phyloP scores from a whole-genome alignment of 148 eudicot genomes.

The Rhododendron ferrugineum region DNA sequence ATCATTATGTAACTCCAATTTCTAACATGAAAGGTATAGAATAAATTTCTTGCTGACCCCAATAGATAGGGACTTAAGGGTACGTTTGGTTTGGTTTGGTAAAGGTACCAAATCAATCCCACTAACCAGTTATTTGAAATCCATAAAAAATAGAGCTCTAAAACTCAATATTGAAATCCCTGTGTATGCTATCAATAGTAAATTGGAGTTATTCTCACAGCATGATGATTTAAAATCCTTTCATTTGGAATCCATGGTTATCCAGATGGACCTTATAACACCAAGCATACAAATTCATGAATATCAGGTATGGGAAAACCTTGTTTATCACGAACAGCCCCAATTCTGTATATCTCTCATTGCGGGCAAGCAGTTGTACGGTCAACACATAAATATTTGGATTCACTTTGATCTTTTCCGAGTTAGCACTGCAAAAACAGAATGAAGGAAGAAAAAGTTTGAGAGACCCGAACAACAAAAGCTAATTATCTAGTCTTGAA shows the following conservation, averaged over 20 bases:
- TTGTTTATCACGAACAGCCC: conserved; percentile 74
- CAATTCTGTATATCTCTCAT: conserved; percentile 69
- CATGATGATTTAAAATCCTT: background rate
- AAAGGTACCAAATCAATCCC: background rate
- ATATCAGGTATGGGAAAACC: conserved; percentile 32
- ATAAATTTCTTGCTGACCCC: background rate
- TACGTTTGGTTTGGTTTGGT: background rate
- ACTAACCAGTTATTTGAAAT: background rate
- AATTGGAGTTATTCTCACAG: background rate
- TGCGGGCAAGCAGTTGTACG: conserved; percentile 66
- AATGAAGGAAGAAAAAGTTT: conserved; percentile 3
- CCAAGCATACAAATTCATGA: conserved; percentile 6
- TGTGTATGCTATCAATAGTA: background rate
- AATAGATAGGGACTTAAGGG: background rate
- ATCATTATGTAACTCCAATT: background rate
- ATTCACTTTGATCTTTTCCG: conserved; percentile 64
- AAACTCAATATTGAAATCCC: background rate
- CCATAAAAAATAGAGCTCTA: background rate
- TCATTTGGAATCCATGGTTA: background rate
- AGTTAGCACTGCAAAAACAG: conserved; percentile 50
- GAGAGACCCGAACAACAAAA: background rate
- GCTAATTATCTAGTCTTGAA: background rate
- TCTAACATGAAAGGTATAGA: background rate
- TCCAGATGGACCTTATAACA: background rate
- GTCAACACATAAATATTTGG: conserved; percentile 64